Evolutionary conservation across 169 alveolate genomes (phyloP), one percentile per base, ranked within the genome.

Genomic region (Amoebophrya sp.): DNA sequence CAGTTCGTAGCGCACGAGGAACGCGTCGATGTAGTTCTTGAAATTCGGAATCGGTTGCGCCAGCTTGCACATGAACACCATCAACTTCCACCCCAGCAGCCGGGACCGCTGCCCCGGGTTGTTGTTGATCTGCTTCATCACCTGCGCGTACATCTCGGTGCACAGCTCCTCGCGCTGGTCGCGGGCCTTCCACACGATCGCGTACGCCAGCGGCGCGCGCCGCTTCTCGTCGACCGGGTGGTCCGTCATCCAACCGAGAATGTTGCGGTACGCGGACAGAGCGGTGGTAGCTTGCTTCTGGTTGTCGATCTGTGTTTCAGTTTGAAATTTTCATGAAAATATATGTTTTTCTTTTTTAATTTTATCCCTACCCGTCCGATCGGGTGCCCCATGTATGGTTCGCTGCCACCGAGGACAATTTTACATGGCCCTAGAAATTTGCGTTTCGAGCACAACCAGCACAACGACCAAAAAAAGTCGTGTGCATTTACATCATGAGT

Each of bases 241-340:
- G 35, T 66, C 83, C 35, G 83, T 66, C 83, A 66, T 66, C 83
- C 83, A 66, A 66, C 83, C 83, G 10, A 66, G 35, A 66, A 66
- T 66, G 83, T 66, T 66, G 38, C 83, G 29, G 83, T 66, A 66
- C 35, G 83, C 83, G 29, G 83, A 66, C 12, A 66, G 35, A 2
- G 83, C 83, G 7, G 83, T 66, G 29, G 1, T 18, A 1, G 83
- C 32, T 12, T 7, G 32, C 35, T 66, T 66, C 35, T 66, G 35
- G 29, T 25, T 3, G 66, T 47, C n/a, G n/a, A n/a, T n/a, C n/a
- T n/a, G n/a, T n/a, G n/a, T n/a, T n/a, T n/a, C n/a, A n/a, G n/a
- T n/a, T n/a, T n/a, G n/a, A n/a, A n/a, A n/a, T n/a, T n/a, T n/a
- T n/a, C n/a, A n/a, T n/a, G n/a, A n/a, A n/a, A n/a, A n/a, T n/a